Conservation (phyloP, 495 filamentous ascomycete species). For the Podospora tetraspora region DNA sequence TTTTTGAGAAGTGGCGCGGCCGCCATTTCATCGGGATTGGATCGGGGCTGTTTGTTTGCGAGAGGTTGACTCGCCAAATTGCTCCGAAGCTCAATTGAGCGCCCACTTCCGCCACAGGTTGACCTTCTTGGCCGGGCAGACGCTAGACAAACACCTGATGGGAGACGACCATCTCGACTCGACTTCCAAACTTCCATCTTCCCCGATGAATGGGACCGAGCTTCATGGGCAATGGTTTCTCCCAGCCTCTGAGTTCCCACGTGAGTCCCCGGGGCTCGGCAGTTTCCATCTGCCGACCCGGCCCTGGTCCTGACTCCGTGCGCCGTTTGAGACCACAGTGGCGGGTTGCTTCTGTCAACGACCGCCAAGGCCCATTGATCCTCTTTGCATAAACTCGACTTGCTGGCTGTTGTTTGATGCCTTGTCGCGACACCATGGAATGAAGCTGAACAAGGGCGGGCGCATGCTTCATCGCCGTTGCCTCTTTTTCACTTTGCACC, state of each 20-base stretch:
- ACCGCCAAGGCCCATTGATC: constrained; percentile 5
- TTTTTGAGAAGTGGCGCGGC: not conserved
- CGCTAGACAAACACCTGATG: not conserved
- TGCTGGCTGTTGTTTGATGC: constrained; percentile 8
- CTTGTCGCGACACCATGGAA: constrained; percentile 14
- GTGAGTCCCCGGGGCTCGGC: not conserved
- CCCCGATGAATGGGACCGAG: not conserved
- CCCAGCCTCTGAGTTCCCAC: not conserved
- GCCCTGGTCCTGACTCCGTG: constrained; percentile 1
- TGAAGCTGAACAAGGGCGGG: constrained; percentile 17
- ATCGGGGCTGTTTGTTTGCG: too few relatives aligned
- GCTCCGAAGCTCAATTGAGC: too few relatives aligned
- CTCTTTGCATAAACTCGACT: constrained; percentile 7
- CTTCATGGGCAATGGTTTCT: not conserved
- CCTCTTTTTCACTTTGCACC: not conserved
- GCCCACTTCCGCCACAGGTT: not conserved
- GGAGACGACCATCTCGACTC: too few relatives aligned
- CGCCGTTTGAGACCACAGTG: constrained; percentile 5
- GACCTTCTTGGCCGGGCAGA: not conserved
- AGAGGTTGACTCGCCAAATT: too few relatives aligned
- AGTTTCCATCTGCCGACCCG: constrained; percentile 3
- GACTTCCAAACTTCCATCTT: not conserved
- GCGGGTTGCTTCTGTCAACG: constrained; percentile 5
- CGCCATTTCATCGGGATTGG: not conserved
- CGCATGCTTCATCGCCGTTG: constrained; percentile 20